Evolutionary conservation across 2,329 filamentous ascomycete genomes (phyloP).

Genomic region (Tolypocladium paradoxum): DNA sequence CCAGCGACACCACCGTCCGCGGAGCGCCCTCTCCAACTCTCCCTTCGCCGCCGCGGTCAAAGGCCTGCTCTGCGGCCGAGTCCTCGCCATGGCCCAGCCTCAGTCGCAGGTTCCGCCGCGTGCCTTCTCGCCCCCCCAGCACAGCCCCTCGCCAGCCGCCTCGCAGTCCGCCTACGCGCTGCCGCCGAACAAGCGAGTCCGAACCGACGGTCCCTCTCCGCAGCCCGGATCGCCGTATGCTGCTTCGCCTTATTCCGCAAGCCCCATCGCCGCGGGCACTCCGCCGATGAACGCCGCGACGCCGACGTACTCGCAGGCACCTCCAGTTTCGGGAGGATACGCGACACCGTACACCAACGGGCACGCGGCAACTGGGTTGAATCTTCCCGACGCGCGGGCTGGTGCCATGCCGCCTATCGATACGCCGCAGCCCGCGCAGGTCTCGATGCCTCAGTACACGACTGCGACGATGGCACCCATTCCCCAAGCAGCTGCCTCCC

Average conservation of each 20-base stretch:
- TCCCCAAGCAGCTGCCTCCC: conserved; percentile 11
- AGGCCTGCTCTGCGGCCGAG: neutral
- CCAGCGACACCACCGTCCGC: neutral
- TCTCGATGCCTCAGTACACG: conserved; percentile 15
- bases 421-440: conserved; percentile 16
- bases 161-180: conserved; percentile 43
- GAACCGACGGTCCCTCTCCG: conserved; percentile 52
- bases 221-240: conserved; percentile 55
- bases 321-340: conserved; percentile 20
- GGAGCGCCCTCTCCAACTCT: neutral
- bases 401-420: conserved; percentile 20
- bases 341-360: conserved; percentile 28
- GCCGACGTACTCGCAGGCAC: conserved; percentile 23
- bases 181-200: conserved; percentile 57
- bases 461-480: conserved; percentile 18
- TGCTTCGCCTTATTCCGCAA: conserved; percentile 37
- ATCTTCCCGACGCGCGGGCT: conserved; percentile 22
- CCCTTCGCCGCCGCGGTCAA: conserved; percentile 3
- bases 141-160: conserved; percentile 49
- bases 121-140: conserved; percentile 52
- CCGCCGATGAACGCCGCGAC: conserved; percentile 26
- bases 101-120: conserved; percentile 40
- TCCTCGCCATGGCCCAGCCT: conserved; percentile 44
- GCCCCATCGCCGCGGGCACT: conserved; percentile 31
- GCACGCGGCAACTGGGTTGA: conserved; percentile 23